Evolutionary conservation across 1,139 yeast species (phyloP), one percentile per base, ranked within the genome.

Genomic region (Debaryomyces psychrophilus): DNA sequence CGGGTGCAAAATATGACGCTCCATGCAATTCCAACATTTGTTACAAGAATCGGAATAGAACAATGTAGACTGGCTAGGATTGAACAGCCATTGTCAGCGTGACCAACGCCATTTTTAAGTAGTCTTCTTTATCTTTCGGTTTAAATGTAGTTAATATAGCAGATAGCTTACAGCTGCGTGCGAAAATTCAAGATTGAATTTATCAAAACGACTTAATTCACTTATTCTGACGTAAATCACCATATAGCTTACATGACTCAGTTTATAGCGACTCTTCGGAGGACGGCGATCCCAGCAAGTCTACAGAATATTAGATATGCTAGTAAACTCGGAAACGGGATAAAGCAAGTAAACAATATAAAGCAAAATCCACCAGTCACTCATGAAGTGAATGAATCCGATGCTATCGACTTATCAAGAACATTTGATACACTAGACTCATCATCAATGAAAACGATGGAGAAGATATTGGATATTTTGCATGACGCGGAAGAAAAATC

Each of bases 361-460:
- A 20, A 8, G 8, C 45, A 35, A 14, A 22, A 25, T 9, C 28
- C 18, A 11, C 12, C 34, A 18, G 14, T 12, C 34, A n/a, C 15
- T 6, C 31, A 18, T 27, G 7, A 23, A 40, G 28, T 27, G 4
- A 7, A 40, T 12, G 41, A 31, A 44, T 18, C 23, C 7, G 25
- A 43, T 35, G 15, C 25, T 12, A 29, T 43, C 18, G 49, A 48
- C 39, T 39, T 45, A 11, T 41, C 48, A 14, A 50, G 48, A 9
- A 50, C 54, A 2, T 45, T 49, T 37, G 56, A 51, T 29, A 34
- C 53, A 7, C 42, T 53, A 8, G 52, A 53, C 31, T 45, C 49
- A 12, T 46, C 50, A 15, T 51, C 58, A n/a, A 47, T 56, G 31
- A 46, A 46, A 28, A 49, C 59, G 14, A 58, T 59, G 62, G 57